phyloP scores from a whole-genome alignment of 2,329 filamentous ascomycete genomes.

The Didymella pomorum region DNA sequence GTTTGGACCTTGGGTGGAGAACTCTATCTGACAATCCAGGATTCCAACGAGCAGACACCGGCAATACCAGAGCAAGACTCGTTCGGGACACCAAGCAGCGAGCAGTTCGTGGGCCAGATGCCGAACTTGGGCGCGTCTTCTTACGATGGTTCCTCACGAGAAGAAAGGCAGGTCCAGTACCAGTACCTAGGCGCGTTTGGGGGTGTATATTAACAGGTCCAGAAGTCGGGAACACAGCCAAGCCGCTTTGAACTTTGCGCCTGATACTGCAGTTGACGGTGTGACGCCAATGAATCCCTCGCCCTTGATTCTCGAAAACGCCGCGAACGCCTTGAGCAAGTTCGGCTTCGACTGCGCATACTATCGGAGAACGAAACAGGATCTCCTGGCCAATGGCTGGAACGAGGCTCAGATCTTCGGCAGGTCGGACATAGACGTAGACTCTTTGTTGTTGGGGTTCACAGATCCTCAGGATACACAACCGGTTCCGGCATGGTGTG shows the following conservation, averaged over 20 bases:
- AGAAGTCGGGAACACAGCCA: conserved; percentile 46
- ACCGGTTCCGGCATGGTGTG: conserved; percentile 45
- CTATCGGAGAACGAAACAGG: conserved; percentile 43
- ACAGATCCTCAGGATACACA: conserved; percentile 45
- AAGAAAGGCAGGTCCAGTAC: conserved; percentile 39
- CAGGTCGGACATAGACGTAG: conserved; percentile 45
- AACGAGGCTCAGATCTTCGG: conserved; percentile 45
- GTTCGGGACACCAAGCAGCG: conserved; percentile 38
- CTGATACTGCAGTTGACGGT: conserved; percentile 33
- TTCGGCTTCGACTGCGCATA: conserved; percentile 48
- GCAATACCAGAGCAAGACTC: conserved; percentile 37
- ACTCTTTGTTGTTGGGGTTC: conserved; percentile 46
- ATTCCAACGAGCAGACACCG: conserved; percentile 32
- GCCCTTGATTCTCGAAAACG: conserved; percentile 28
- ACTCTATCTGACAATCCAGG: conserved; percentile 32
- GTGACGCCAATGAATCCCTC: conserved; percentile 31
- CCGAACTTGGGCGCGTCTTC: conserved; percentile 41
- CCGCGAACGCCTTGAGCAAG: conserved; percentile 35
- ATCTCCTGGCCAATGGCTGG: conserved; percentile 46
- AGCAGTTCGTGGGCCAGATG: conserved; percentile 32
- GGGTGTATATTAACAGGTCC: conserved; percentile 28
- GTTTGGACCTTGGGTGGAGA: neutral
- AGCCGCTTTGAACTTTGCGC: conserved; percentile 36
- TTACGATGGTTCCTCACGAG: conserved; percentile 46
- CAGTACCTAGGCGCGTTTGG: conserved; percentile 8